phyloP scores from a whole-genome alignment of 2,329 filamentous ascomycete genomes.

The Pseudopyrenochaeta lycopersici region DNA sequence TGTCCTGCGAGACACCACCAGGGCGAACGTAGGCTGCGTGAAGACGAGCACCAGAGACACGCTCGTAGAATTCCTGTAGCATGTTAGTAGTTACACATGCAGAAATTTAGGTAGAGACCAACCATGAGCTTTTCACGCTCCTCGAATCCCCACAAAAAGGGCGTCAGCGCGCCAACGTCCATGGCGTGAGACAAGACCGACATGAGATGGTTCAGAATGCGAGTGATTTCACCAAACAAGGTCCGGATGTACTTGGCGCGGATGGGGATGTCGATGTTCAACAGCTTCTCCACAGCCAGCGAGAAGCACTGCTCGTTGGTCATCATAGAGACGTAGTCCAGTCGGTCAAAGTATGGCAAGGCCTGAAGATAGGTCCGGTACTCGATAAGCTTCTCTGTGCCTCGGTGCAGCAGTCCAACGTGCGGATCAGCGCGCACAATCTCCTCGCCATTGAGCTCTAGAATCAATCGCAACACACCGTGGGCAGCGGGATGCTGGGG shows the following conservation, averaged over 20 bases:
- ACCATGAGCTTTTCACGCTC: conserved; percentile 99
- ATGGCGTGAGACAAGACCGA: conserved; percentile 96
- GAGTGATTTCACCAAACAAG: conserved; percentile 92
- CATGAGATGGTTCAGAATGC: conserved; percentile 97
- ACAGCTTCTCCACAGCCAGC: conserved; percentile 94
- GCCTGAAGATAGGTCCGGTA: conserved; percentile 99
- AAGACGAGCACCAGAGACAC: conserved; percentile 95
- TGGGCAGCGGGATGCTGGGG: conserved; percentile 98
- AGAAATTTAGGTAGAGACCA: conserved; percentile 31
- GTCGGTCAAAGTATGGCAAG: conserved; percentile 96
- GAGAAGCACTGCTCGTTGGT: conserved; percentile 99
- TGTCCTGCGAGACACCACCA: conserved; percentile 94
- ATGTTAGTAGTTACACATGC: conserved; percentile 11
- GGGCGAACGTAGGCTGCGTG: conserved; percentile 97
- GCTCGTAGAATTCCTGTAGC: conserved; percentile 95
- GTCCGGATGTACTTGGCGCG: conserved; percentile 97
- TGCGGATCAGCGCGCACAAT: conserved; percentile 97
- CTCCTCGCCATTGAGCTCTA: conserved; percentile 97
- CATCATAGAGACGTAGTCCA: conserved; percentile 99
- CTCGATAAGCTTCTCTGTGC: conserved; percentile 99
- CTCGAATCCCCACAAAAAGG: conserved; percentile 99
- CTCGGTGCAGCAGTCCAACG: conserved; percentile 93
- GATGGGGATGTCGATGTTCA: conserved; percentile 95
- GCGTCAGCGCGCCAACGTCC: conserved; percentile 97
- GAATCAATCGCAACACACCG: conserved; percentile 95